Conservation (phyloP, 1,139 yeast species). For the Spencermartinsiella ligniputridi region DNA sequence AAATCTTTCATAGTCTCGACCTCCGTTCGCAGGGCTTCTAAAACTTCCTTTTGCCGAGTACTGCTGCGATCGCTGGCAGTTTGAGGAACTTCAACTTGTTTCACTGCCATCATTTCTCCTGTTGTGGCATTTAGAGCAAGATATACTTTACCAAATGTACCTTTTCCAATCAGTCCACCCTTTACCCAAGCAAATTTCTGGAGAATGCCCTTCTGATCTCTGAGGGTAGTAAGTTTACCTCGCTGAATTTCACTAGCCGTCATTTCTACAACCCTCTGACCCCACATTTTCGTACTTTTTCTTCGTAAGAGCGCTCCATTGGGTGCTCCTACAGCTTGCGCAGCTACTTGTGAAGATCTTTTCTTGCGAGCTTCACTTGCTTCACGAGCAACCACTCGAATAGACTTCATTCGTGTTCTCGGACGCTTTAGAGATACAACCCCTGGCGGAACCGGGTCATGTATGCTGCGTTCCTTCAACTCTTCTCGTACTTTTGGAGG, state of each 20-base stretch:
- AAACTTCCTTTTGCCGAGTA: constrained; percentile 49
- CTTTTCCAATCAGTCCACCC: constrained; percentile 95
- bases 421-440: constrained; percentile 6
- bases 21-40: constrained; percentile 83
- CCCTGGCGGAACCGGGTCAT: neutral
- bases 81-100: constrained; percentile 76
- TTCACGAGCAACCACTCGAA: constrained; percentile 88
- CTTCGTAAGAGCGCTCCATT: constrained; percentile 48
- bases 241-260: constrained; percentile 64
- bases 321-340: constrained; percentile 8
- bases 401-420: constrained; percentile 66
- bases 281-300: constrained; percentile 96
- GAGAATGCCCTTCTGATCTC: constrained; percentile 61
- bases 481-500: constrained; percentile 7
- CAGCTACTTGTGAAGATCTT: constrained; percentile 30
- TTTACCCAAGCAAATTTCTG: constrained; percentile 96
- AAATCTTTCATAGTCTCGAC: constrained; percentile 92
- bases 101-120: constrained; percentile 98
- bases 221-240: constrained; percentile 52
- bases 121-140: constrained; percentile 92
- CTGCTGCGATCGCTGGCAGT: constrained; percentile 43
- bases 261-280: constrained; percentile 86
- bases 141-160: constrained; percentile 95
- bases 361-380: constrained; percentile 61
- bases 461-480: neutral